Conservation (phyloP, 2,329 filamentous ascomycete genomes). For the Venturiaceae sp. region DNA sequence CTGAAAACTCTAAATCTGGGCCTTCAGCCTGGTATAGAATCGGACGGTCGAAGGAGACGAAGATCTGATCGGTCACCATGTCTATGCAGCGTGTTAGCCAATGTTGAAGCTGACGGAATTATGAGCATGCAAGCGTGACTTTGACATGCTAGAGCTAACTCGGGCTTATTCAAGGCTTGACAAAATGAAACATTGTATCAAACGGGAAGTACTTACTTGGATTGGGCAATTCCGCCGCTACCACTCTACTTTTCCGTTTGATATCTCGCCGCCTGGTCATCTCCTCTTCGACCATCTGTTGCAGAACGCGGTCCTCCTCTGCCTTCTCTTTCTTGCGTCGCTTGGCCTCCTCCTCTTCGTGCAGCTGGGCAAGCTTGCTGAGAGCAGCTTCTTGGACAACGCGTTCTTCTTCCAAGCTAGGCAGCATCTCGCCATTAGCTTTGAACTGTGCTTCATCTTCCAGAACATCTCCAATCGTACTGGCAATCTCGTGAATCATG, state of each 20-base stretch:
- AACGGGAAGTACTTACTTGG: constrained; percentile 13
- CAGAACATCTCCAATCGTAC: constrained; percentile 57
- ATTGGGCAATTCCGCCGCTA: constrained; percentile 13
- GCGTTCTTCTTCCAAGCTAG: constrained; percentile 82
- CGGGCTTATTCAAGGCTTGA: too few species aligned
- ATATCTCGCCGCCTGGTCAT: constrained; percentile 57
- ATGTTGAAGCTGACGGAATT: neutral
- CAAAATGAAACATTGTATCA: too few species aligned
- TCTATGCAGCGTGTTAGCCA: neutral
- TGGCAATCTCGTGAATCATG: constrained; percentile 55
- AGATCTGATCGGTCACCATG: neutral
- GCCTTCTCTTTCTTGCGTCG: constrained; percentile 36
- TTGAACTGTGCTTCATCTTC: constrained; percentile 46
- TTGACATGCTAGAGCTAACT: too few species aligned
- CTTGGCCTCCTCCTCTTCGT: constrained; percentile 30
- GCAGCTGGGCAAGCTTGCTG: constrained; percentile 44
- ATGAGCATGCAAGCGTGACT: neutral
- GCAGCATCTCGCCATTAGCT: constrained; percentile 61
- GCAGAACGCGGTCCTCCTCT: constrained; percentile 63
- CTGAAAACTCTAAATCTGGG: constrained; percentile 14
- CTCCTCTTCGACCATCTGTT: constrained; percentile 64
- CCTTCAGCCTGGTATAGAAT: constrained; percentile 46
- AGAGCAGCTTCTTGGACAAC: constrained; percentile 70
- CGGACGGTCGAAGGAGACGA: constrained; percentile 56
- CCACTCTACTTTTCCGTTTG: constrained; percentile 48